A percentile compares a stretch with the other conserved stretches of the same genome.
Evolutionary conservation across 139 green algal genomes (phyloP).

Genomic region (Protoeuglena noctilucae): DNA sequence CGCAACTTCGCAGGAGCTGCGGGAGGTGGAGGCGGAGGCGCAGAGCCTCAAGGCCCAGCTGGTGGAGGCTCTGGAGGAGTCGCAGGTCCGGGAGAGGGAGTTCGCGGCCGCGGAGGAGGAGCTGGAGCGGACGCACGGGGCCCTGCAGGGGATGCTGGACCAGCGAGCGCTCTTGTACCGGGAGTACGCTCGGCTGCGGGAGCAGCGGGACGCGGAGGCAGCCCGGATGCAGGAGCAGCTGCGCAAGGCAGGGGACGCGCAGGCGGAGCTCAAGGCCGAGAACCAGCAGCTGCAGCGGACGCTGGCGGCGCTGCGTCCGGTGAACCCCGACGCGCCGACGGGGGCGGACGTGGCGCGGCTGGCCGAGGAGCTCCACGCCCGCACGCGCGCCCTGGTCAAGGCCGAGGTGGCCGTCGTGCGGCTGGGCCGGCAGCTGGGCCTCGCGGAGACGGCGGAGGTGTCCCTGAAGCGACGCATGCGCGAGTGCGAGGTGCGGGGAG

Average conservation of each 20-base stretch:
- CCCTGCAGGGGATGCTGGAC: background rate
- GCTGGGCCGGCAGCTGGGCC: background rate
- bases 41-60: background rate
- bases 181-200: background rate
- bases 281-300: background rate
- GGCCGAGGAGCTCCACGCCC: background rate
- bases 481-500: no score
- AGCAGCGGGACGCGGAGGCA: no score
- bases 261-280: background rate
- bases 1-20: no score
- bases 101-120: background rate
- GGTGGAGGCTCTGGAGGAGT: background rate
- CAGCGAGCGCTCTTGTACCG: background rate
- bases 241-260: background rate
- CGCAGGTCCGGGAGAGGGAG: background rate
- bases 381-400: background rate
- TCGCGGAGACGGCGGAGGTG: background rate
- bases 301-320: background rate
- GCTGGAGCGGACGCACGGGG: background rate
- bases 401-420: background rate
- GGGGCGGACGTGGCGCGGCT: background rate
- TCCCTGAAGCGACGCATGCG: background rate
- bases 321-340: background rate
- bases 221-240: background rate
- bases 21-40: background rate